These are phyloP conservation scores for Lipomyces chichibuensis DNA, from an alignment of 805 yeast species.

Conservation along the genomic window DNA sequence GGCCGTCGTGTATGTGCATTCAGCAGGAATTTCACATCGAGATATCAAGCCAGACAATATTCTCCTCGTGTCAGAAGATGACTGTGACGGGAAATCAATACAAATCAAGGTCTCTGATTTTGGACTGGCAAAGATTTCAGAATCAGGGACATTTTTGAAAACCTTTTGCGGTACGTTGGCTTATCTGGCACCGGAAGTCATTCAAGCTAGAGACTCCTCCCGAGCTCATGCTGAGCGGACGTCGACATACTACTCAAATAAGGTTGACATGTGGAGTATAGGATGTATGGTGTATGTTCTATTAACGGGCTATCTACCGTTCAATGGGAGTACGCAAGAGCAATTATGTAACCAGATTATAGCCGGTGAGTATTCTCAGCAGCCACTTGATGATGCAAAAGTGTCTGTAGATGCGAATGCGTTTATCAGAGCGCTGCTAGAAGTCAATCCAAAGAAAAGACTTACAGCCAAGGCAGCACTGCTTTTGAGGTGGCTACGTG, in stretches of 20 bases:
- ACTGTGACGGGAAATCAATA: constrained; percentile 51
- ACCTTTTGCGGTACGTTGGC: constrained; percentile 98
- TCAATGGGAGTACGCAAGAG: constrained; percentile 89
- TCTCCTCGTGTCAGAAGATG: constrained; percentile 85
- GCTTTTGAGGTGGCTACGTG: constrained; percentile 75
- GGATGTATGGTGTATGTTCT: constrained; percentile 94
- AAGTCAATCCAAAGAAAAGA: constrained; percentile 74
- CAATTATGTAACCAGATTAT: constrained; percentile 76
- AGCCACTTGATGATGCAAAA: constrained; percentile 59
- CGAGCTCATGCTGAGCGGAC: constrained; percentile 34
- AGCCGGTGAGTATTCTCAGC: constrained; percentile 75
- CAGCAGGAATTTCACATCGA: constrained; percentile 89
- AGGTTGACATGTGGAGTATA: constrained; percentile 97
- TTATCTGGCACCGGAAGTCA: constrained; percentile 94
- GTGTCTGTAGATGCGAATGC: constrained; percentile 71
- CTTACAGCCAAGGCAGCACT: constrained; percentile 77
- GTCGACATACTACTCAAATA: constrained; percentile 64
- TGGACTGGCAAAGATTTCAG: constrained; percentile 91
- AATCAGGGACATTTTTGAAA: constrained; percentile 81
- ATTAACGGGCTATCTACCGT: constrained; percentile 90
- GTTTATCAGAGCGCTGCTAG: constrained; percentile 70
- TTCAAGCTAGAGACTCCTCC: constrained; percentile 47
- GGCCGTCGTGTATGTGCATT: constrained; percentile 87
- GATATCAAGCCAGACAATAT: constrained; percentile 97
- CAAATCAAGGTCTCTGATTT: constrained; percentile 92